Evolutionary conservation across 345 rosid species (phyloP).

Genomic region (Eucalyptus microcorys): DNA sequence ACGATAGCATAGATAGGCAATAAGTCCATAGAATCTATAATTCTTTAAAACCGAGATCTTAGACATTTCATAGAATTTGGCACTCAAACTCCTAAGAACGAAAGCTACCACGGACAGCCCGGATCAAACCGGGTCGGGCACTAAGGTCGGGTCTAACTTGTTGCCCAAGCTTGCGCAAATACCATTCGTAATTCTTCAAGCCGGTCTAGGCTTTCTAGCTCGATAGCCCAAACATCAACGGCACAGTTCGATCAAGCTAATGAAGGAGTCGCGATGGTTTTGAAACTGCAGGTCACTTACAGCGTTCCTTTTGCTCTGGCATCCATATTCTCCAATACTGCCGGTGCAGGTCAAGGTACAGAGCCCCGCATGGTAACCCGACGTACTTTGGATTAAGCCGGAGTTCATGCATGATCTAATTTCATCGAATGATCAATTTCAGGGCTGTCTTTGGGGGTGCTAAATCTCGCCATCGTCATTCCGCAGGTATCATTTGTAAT

Average conservation of each 20-base stretch:
- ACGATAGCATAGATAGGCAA: not conserved
- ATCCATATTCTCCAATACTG: not conserved
- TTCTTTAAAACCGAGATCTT: not conserved
- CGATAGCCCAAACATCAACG: not conserved
- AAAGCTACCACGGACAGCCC: not conserved
- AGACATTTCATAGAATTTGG: not conserved
- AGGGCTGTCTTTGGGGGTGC: slow-evolving; percentile 24
- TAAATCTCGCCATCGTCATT: slow-evolving; percentile 18
- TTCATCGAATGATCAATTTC: not conserved
- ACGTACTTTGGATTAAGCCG: not conserved
- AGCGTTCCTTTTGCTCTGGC: slow-evolving; percentile 8
- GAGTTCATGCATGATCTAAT: not conserved
- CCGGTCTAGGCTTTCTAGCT: not conserved
- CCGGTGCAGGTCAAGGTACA: slow-evolving; percentile 4
- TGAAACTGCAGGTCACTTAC: not conserved
- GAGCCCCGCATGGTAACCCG: not conserved
- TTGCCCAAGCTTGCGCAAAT: not conserved
- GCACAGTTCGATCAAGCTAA: not conserved
- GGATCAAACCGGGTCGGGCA: not conserved
- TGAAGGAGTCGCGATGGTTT: not conserved
- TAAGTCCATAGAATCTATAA: not conserved
- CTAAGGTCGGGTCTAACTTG: not conserved
- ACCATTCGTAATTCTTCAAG: not conserved
- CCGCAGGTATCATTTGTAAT: slow-evolving; percentile 7
- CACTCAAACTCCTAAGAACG: not conserved